A percentile compares a stretch with the other conserved stretches of the same genome.
phyloP scores from a whole-genome alignment of 495 filamentous ascomycete species.

The Tricharina praecox region DNA sequence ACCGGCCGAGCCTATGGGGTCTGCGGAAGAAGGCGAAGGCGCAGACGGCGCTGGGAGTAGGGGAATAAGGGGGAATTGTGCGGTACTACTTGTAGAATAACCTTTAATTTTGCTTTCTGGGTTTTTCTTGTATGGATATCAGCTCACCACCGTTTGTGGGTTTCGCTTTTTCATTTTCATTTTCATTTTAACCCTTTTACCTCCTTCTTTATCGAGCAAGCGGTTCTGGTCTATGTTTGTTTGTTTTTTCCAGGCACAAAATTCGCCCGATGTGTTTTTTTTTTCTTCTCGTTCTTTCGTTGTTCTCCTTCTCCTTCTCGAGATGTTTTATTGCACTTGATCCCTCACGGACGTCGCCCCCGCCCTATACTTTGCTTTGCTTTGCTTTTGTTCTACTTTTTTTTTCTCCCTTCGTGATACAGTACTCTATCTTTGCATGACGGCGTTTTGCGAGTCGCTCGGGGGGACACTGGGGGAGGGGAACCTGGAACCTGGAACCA shows the following conservation, averaged over 20 bases:
- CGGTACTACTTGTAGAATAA: background rate
- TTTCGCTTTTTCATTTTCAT: background rate
- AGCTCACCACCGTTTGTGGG: background rate
- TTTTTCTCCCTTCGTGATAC: background rate
- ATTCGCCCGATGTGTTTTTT: no score
- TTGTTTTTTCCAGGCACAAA: background rate
- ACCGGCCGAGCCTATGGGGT: slow-evolving; percentile 23
- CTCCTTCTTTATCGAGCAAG: background rate
- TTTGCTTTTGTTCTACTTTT: background rate
- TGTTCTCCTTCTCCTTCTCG: background rate
- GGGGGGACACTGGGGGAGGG: no score
- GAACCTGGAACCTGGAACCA: no score
- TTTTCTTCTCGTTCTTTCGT: background rate
- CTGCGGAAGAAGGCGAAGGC: slow-evolving; percentile 10
- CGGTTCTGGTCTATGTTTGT: background rate
- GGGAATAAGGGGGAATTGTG: no score
- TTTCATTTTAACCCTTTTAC: background rate
- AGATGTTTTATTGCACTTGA: background rate
- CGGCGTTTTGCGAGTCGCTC: no score
- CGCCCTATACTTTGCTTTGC: background rate
- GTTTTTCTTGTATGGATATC: background rate
- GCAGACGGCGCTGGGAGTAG: background rate
- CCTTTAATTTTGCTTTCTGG: background rate
- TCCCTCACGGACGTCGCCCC: no score
- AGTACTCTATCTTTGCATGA: background rate